Conservation (phyloP, 495 filamentous ascomycete genomes). For the Parathielavia hyrcaniae region DNA sequence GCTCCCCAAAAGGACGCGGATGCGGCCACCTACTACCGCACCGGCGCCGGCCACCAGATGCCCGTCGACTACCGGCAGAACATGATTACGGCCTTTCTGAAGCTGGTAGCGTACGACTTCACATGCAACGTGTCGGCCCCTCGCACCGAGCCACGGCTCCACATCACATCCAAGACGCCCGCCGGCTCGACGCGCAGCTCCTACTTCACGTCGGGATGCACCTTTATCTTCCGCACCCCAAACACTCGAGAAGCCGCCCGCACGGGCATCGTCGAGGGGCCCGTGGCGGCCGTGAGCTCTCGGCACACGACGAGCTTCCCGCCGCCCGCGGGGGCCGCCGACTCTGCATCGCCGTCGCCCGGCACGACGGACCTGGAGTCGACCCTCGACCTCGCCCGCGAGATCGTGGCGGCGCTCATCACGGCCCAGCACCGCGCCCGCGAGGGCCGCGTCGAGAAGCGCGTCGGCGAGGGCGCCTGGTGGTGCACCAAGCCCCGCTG, state of each 20-base stretch:
- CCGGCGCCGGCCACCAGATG: conserved; percentile 61
- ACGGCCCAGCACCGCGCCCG: conserved; percentile 77
- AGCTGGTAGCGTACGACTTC: conserved; percentile 74
- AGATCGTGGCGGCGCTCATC: conserved; percentile 66
- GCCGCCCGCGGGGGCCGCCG: too few species aligned
- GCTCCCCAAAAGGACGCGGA: conserved; percentile 11
- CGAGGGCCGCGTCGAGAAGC: conserved; percentile 58
- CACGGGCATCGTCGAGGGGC: conserved; percentile 69
- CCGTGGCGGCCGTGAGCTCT: conserved; percentile 57
- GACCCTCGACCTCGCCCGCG: conserved; percentile 62
- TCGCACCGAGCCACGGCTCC: conserved; percentile 55
- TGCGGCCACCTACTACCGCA: conserved; percentile 38
- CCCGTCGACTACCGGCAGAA: conserved; percentile 68
- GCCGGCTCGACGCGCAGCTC: conserved; percentile 39
- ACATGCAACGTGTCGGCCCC: conserved; percentile 63
- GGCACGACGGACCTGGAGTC: conserved; percentile 38
- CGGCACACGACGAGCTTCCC: conserved; percentile 48
- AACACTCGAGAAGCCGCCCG: conserved; percentile 62
- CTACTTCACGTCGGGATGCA: conserved; percentile 48
- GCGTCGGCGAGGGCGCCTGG: conserved; percentile 71
- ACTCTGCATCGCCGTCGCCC: conserved; percentile 3
- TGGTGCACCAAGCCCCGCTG: conserved; percentile 70
- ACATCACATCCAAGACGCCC: conserved; percentile 49
- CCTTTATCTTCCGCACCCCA: conserved; percentile 61
- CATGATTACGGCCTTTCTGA: conserved; percentile 63